A percentile compares a stretch with the other conserved stretches of the same genome.
Conservation (phyloP, 345 rosid genomes). For the Syzygium aromaticum region DNA sequence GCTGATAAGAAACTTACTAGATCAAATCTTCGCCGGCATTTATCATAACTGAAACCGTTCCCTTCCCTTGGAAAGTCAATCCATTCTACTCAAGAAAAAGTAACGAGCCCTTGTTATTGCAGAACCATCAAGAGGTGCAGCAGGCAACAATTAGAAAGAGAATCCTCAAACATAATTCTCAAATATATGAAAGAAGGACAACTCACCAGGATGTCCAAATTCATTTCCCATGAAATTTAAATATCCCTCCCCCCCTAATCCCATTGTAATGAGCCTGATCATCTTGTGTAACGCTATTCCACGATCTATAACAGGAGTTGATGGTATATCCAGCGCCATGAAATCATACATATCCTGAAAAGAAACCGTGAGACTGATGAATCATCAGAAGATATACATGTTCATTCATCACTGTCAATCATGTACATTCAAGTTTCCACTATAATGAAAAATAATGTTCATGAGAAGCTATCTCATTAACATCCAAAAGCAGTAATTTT, state of each 20-base stretch:
- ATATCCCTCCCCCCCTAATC: slow-evolving; percentile 96
- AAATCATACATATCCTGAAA: slow-evolving; percentile 94
- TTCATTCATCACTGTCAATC: background rate
- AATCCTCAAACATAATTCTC: background rate
- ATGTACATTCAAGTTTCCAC: background rate
- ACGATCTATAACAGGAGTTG: slow-evolving; percentile 79
- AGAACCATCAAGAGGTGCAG: background rate
- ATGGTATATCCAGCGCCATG: slow-evolving; percentile 79
- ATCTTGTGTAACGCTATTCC: slow-evolving; percentile 97
- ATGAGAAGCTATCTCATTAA: background rate
- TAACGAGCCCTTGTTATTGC: background rate
- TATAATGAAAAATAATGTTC: background rate
- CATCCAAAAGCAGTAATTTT: background rate
- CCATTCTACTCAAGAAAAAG: slow-evolving; percentile 54
- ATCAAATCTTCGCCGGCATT: slow-evolving; percentile 94
- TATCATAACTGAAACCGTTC: slow-evolving; percentile 72
- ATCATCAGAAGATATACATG: background rate
- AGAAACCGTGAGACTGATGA: background rate
- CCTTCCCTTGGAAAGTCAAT: slow-evolving; percentile 95
- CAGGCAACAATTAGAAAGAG: background rate
- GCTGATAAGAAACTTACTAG: slow-evolving; percentile 40
- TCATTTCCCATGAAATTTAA: slow-evolving; percentile 99
- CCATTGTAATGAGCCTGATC: slow-evolving; percentile 93
- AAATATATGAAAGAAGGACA: background rate
- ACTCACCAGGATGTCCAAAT: slow-evolving; percentile 95